phyloP scores from a whole-genome alignment of 2,329 filamentous ascomycete genomes.

The Dactylella cylindrospora region DNA sequence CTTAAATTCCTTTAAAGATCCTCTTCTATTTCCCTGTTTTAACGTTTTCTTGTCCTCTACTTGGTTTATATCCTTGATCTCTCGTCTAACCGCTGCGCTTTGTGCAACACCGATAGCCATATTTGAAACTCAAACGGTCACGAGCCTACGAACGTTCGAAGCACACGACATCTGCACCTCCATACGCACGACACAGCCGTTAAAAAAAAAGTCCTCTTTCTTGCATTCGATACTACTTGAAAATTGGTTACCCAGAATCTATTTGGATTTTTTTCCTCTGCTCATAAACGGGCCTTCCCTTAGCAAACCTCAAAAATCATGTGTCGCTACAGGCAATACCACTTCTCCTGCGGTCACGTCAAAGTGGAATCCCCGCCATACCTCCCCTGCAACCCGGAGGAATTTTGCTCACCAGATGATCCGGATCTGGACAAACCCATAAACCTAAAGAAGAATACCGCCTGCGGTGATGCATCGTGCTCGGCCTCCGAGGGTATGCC shows the following conservation, averaged over 20 bases:
- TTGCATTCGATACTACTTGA: slow-evolving; percentile 1
- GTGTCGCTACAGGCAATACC: slow-evolving; percentile 34
- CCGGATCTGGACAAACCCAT: slow-evolving; percentile 26
- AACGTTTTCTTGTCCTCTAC: neutral
- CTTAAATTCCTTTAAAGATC: slow-evolving; percentile 15
- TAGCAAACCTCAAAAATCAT: slow-evolving; percentile 7
- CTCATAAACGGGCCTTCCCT: too few relatives aligned
- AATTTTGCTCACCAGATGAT: slow-evolving; percentile 24
- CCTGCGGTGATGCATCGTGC: slow-evolving; percentile 10
- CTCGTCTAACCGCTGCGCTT: neutral
- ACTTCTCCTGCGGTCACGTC: slow-evolving; percentile 22
- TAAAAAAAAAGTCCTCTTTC: neutral
- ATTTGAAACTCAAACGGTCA: too few relatives aligned
- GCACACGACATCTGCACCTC: slow-evolving; percentile 12
- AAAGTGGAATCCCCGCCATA: slow-evolving; percentile 28
- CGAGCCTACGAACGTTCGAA: neutral
- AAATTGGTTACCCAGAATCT: too few relatives aligned
- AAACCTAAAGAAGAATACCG: slow-evolving; percentile 23
- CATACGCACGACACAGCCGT: slow-evolving; percentile 15
- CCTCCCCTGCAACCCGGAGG: slow-evolving; percentile 26
- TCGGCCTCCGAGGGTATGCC: neutral
- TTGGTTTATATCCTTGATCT: neutral
- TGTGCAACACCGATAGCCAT: too few relatives aligned
- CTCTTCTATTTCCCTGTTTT: slow-evolving; percentile 3
- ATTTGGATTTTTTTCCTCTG: too few relatives aligned